phyloP scores from a whole-genome alignment of 2,329 filamentous ascomycete genomes.

The Fusarium liriodendri region DNA sequence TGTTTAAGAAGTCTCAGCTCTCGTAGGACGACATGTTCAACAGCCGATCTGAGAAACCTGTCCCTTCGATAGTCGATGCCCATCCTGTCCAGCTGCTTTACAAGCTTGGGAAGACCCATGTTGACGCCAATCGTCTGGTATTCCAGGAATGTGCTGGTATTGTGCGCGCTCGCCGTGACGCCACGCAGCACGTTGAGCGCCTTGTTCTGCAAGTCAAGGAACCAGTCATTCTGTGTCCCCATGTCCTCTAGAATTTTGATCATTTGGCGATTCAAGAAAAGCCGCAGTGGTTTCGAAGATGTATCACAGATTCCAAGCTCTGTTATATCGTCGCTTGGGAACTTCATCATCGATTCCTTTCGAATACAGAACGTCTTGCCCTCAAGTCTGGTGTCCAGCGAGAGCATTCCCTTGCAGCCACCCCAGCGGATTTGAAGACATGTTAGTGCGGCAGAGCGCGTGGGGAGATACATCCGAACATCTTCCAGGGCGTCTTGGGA shows the following conservation, averaged over 20 bases:
- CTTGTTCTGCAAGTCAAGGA: conserved; percentile 72
- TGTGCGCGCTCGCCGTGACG: conserved; percentile 67
- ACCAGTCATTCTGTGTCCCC: conserved; percentile 66
- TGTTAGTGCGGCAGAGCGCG: conserved; percentile 63
- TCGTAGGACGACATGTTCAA: conserved; percentile 77
- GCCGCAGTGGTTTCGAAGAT: conserved; percentile 72
- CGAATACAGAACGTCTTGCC: conserved; percentile 73
- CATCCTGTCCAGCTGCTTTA: conserved; percentile 68
- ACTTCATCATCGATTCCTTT: conserved; percentile 82
- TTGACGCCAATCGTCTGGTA: conserved; percentile 69
- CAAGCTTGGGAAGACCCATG: conserved; percentile 70
- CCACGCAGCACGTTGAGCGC: conserved; percentile 69
- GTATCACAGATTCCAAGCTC: conserved; percentile 80
- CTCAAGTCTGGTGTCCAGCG: conserved; percentile 70
- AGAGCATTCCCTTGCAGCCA: conserved; percentile 83
- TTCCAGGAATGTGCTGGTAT: conserved; percentile 75
- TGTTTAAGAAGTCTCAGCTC: conserved; percentile 82
- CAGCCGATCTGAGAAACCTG: conserved; percentile 73
- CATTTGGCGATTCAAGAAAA: conserved; percentile 81
- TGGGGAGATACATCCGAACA: conserved; percentile 68
- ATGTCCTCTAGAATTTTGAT: conserved; percentile 91
- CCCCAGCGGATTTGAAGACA: conserved; percentile 80
- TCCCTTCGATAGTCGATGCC: conserved; percentile 75
- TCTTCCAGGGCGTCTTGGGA: conserved; percentile 68
- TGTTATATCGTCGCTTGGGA: conserved; percentile 63